Evolutionary conservation across 2,329 filamentous ascomycete genomes (phyloP).

Genomic region (Metarhizium rileyi): DNA sequence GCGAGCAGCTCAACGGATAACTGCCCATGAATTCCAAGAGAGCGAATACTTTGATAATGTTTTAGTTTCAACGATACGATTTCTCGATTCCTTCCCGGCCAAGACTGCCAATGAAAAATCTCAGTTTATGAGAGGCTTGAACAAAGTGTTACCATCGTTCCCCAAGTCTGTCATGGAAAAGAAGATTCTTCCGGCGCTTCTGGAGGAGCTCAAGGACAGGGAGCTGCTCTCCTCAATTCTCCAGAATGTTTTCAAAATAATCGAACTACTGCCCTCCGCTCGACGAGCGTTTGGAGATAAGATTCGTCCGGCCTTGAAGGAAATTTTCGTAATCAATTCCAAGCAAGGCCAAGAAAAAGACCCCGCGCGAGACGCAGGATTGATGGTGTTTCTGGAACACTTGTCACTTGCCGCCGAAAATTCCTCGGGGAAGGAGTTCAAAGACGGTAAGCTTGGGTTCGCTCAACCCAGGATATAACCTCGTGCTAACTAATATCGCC

Average conservation of each 20-base stretch:
- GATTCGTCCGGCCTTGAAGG: slow-evolving; percentile 74
- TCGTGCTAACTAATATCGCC: slow-evolving; percentile 2
- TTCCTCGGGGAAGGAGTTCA: slow-evolving; percentile 84
- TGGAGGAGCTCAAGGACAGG: slow-evolving; percentile 90
- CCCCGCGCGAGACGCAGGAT: slow-evolving; percentile 71
- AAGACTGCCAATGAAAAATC: slow-evolving; percentile 89
- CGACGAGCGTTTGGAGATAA: slow-evolving; percentile 74
- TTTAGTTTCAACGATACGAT: slow-evolving; percentile 89
- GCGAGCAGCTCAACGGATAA: slow-evolving; percentile 77
- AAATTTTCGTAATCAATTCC: slow-evolving; percentile 61
- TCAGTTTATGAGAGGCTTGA: slow-evolving; percentile 81
- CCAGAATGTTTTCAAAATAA: slow-evolving; percentile 86
- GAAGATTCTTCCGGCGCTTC: slow-evolving; percentile 77
- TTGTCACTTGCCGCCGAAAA: slow-evolving; percentile 67
- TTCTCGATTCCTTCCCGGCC: slow-evolving; percentile 80
- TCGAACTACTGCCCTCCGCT: slow-evolving; percentile 66
- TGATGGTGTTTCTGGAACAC: slow-evolving; percentile 87
- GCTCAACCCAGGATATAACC: slow-evolving; percentile 13
- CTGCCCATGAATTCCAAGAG: slow-evolving; percentile 84
- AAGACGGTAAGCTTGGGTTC: slow-evolving; percentile 55
- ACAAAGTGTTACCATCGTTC: slow-evolving; percentile 82
- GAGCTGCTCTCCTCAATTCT: slow-evolving; percentile 78
- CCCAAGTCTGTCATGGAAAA: slow-evolving; percentile 90
- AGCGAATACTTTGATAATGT: slow-evolving; percentile 97
- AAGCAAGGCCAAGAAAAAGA: slow-evolving; percentile 63